Evolutionary conservation across 2,329 filamentous ascomycete species (phyloP), one percentile per base, ranked within the genome.

Genomic region (Hymenoscyphus infarciens): DNA sequence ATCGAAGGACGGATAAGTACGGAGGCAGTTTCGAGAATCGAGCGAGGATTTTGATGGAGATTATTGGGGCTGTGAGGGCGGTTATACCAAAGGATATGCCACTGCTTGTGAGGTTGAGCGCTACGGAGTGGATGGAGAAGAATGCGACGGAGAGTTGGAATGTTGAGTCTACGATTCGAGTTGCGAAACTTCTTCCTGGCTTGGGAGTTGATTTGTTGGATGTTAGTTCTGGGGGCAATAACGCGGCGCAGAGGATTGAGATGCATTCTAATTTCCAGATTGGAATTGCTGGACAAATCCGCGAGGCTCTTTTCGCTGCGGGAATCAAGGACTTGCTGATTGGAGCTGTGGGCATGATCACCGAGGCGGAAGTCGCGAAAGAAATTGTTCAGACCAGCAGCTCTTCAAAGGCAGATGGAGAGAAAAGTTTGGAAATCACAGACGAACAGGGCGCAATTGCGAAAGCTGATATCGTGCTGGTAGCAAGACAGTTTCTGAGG

Each of bases 201-300:
- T 79, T 81, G 16, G 92, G 92, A 29, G 82, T 97, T 53, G 92
- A 97, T 73, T 79, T 96, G n/a, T 81, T 97, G 29, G 92, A 97
- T 74, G 85, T 96, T 62, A 91, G 87, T 69, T 87, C 87, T 1
- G 91, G 87, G 39, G 93, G 90, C 54, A 89, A 90, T 73, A 83
- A 86, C 73, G 75, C 79, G 35, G 74, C 76, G 56, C 86, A 89
- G 73, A 79, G 86, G 73, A 84, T 91, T 66, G 39, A 16, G 38
- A 69, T 81, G 15, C 81, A 84, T 54, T 84, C 86, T 1, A 84
- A 81, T 42, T 93, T 91, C 79, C 92, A 96, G 78, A 82, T 86
- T 25, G 84, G 87, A 52, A 84, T 94, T 61, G 88, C 91, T 0
- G 84, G 85, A 61, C 80, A 81, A 52, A 84, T 95, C 66, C 91